Evolutionary conservation across 768 basidiomycete species (phyloP).

Genomic region (Fomitopsis serialis): DNA sequence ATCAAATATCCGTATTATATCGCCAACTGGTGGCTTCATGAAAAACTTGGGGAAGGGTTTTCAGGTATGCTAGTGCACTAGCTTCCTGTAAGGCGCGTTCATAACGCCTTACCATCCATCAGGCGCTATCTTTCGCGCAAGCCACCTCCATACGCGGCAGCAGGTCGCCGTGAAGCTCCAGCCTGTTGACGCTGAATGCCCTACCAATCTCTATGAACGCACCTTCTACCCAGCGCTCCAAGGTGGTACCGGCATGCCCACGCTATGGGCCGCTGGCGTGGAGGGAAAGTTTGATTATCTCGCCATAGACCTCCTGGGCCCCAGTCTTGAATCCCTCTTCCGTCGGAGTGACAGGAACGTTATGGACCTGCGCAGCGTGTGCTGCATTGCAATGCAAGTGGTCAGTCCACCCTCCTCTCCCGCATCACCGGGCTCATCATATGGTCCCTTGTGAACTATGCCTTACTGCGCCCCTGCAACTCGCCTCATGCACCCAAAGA

Average conservation of each 20-base stretch:
- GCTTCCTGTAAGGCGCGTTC: neutral
- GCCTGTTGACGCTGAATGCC: conserved; percentile 63
- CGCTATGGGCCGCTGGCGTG: conserved; percentile 49
- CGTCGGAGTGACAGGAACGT: conserved; percentile 47
- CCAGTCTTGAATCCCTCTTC: conserved; percentile 61
- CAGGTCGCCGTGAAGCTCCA: conserved; percentile 75
- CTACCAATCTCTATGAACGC: conserved; percentile 71
- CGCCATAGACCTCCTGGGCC: conserved; percentile 71
- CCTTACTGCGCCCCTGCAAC: neutral
- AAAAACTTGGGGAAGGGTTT: conserved; percentile 65
- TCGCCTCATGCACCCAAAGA: conserved; percentile 33
- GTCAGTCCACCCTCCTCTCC: conserved; percentile 33
- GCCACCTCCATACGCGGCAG: conserved; percentile 48
- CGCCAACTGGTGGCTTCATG: conserved; percentile 57
- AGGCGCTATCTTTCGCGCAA: conserved; percentile 71
- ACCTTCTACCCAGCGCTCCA: conserved; percentile 63
- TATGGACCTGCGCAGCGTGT: conserved; percentile 69
- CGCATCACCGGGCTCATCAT: neutral
- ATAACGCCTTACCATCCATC: neutral
- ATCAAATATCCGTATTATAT: conserved; percentile 30
- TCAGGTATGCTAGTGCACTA: conserved; percentile 43
- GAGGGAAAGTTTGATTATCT: conserved; percentile 36
- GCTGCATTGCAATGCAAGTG: conserved; percentile 72
- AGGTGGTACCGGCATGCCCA: conserved; percentile 71
- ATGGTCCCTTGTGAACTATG: neutral